A percentile compares a stretch with the other conserved stretches of the same genome.
Conservation (phyloP, 1,284 basidiomycete species). For the Athelia psychrophila region DNA sequence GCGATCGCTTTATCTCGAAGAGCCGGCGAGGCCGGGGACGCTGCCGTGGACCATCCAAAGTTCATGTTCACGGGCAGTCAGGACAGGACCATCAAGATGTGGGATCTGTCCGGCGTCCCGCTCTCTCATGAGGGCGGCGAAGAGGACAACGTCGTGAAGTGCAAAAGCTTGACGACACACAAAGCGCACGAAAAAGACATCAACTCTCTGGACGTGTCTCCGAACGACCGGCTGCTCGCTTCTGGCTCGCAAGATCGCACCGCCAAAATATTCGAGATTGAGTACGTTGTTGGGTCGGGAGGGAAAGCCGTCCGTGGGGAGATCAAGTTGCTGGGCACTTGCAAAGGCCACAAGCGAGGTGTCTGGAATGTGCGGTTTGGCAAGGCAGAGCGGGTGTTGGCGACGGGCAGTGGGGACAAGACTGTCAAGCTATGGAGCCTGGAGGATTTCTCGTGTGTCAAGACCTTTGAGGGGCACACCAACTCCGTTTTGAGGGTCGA, state of each 20-base stretch:
- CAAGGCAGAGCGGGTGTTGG: constrained; percentile 79
- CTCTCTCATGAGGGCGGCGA: constrained; percentile 12
- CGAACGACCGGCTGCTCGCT: constrained; percentile 86
- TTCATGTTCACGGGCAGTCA: constrained; percentile 95
- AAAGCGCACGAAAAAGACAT: constrained; percentile 99
- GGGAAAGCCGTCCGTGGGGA: constrained; percentile 54
- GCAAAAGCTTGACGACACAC: constrained; percentile 83
- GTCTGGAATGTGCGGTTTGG: constrained; percentile 95
- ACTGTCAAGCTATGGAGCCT: constrained; percentile 93
- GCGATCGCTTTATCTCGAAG: constrained; percentile 79
- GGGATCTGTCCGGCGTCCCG: constrained; percentile 75
- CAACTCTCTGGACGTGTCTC: constrained; percentile 92
- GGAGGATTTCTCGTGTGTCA: constrained; percentile 87
- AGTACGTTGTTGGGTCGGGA: constrained; percentile 44
- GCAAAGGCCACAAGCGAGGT: constrained; percentile 95
- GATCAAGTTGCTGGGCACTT: constrained; percentile 80
- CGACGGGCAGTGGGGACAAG: constrained; percentile 93
- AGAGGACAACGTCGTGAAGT: constrained; percentile 38
- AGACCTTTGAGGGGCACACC: constrained; percentile 97
- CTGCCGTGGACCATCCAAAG: constrained; percentile 31
- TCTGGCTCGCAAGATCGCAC: constrained; percentile 97
- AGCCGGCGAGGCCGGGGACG: constrained; percentile 22
- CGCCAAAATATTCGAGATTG: constrained; percentile 86
- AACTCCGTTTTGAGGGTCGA: constrained; percentile 95
- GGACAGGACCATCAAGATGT: constrained; percentile 98